Evolutionary conservation across 768 basidiomycete species (phyloP), one percentile per base, ranked within the genome.

Genomic region (Leccinellum rugosiceps): DNA sequence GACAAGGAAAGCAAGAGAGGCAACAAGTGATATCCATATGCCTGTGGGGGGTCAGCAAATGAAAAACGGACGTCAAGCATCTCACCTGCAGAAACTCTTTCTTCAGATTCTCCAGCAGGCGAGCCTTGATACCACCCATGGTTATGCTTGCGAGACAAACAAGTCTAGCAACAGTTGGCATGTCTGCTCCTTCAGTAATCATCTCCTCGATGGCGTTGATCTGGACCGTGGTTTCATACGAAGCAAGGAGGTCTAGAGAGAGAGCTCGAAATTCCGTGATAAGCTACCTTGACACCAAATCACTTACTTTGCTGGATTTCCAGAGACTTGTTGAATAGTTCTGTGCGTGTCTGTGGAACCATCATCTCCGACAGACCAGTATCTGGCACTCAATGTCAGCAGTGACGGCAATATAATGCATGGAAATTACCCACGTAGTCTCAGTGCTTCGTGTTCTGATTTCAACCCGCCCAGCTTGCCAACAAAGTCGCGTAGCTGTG

Each of bases 321-420:
- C 10, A 99, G 78, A 11, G 87, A 90, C 67, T 86, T 89, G 74
- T 94, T 93, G 75, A 99, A 99, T 47, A 87, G 75, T 41, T 96
- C 90, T 14, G 90, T 90, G 53, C 84, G 79, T 2, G 95, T 98
- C 58, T 88, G 77, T 23, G 90, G 86, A 58, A 94, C 84, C 44
- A 99, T 79, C 68, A 94, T 76, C 74, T 98, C 97, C n/a, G 93
- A 95, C 47, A 99, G 69, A 30, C 90, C 90, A 55, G 94, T 98
- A 71, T 99, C 97, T 98, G 43, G 32, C 28, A 43, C 47, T 46
- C 62, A 25, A 17, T 10, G 31, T 61, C 28, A 34, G 60, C 19
- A 50, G 19, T 49, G 53, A 56, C 25, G 7, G 8, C 28, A 56
- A 56, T 25, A 34, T 51, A 45, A 30, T 11, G 47, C 17, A 35